Evolutionary conservation across 2,329 filamentous ascomycete genomes (phyloP), one percentile per base, ranked within the genome.

Genomic region (Phyllosticta capitalensis): DNA sequence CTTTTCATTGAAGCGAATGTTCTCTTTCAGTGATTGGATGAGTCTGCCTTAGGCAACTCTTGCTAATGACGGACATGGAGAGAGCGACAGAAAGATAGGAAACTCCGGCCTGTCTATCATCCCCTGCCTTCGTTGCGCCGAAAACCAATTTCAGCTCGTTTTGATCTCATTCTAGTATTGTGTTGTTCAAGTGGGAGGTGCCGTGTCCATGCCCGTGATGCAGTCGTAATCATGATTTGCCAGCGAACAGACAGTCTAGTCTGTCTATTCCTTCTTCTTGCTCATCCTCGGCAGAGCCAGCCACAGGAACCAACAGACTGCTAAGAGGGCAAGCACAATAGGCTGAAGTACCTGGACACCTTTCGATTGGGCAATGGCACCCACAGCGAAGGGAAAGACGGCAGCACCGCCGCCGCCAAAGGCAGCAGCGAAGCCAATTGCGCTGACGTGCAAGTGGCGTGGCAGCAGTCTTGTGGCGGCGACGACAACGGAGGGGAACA

Each of bases 381-480:
- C 87, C 0, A 89, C 83, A 0, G 81, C 81, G 60, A 78, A 90
- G 77, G 52, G 87, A 78, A 71, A 89, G 1, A 79, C 70, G 70
- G 88, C 86, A 0, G 86, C 88, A 0, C 90, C 90, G 1, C 80
- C 81, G 0, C 88, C 86, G 2, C 90, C 90, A 69, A 92, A 84
- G 0, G 89, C 89, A 0, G 88, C 84, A 0, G 87, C 86, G 66
- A 95, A 92, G 0, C 90, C 89, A 63, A 95, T 89, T 0, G 86
- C 84, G n/a, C 82, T 83, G 50, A 94, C 87, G 66, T 95, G 90
- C 24, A 90, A 76, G 61, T 89, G 81, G 48, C 78, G 79, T 0
- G 89, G 89, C 1, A 95, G 76, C 3, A 94, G 76, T 65, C 89
- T 91, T 0, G 88, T 90, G 4, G 85, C 83, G 0, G 83, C 83